Evolutionary conservation across 2,329 filamentous ascomycete species (phyloP), one percentile per base, ranked within the genome.

Genomic region (Pseudogymnoascus sp.): DNA sequence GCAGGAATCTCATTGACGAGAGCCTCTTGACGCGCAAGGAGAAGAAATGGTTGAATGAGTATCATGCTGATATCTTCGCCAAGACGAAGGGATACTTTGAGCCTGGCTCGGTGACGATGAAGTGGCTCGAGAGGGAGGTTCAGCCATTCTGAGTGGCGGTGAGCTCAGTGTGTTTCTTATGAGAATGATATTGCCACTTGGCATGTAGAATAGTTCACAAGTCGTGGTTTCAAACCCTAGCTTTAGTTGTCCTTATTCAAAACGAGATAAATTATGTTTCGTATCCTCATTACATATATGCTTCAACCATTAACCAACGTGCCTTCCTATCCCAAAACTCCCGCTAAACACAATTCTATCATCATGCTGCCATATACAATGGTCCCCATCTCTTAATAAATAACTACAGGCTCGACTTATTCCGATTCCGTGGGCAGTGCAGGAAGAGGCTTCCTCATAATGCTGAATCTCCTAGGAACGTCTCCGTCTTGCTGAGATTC

Each of bases 51-150:
- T 77, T 99, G 67, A 96, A 97, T 70, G 81, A 85, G 42, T 96
- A 96, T 73, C 90, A 96, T 73, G 77, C 81, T 35, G 87, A 94
- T 73, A 87, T 99, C 13, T 83, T 86, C 74, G 84, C 88, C 63
- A 96, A 94, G 80, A 96, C 91, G 3, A 85, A 85, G 72, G 79
- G 78, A 15, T 92, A 84, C 75, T 93, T 99, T 69, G 79, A 87
- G 66, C 79, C 84, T 2, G 91, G 95, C 71, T 77, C 85, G 58
- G 72, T 89, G 68, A 90, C 91, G 1, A 77, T 84, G 74, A 83
- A 82, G 62, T 99, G 93, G 93, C 79, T 99, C 69, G 83, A 90
- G 77, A 84, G 90, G 70, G 94, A 99, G 78, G 95, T 90, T n/a
- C 81, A 83, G 70, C 84, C 86, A 59, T 5, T 82, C n/a, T 55